Conservation (phyloP, 306 rosid genomes). For the Fagus sylvatica region DNA sequence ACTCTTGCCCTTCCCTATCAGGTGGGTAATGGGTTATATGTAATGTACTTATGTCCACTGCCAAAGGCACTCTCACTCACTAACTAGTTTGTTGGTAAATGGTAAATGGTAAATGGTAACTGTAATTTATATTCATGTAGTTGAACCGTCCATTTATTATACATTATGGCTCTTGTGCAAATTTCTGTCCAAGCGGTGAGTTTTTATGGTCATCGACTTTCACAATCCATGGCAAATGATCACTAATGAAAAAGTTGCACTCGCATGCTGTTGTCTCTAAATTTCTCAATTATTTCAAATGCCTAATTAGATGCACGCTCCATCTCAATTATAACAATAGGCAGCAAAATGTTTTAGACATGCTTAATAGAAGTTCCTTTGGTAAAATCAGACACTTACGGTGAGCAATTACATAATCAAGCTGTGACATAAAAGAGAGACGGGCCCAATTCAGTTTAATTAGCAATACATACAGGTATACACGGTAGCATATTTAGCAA, state of each 20-base stretch:
- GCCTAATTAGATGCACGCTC: no score
- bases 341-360: no score
- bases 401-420: no score
- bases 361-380: no score
- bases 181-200: neutral
- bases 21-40: constrained; percentile 3
- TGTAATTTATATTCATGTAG: constrained; percentile 1
- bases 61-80: constrained; percentile 10
- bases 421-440: no score
- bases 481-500: no score
- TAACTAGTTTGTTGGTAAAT: constrained; percentile 17
- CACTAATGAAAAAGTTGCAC: constrained; percentile 2
- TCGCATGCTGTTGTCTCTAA: constrained; percentile 8
- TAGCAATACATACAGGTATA: no score
- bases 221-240: neutral
- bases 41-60: neutral
- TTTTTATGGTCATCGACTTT: neutral
- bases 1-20: constrained; percentile 26
- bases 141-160: neutral
- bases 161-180: neutral
- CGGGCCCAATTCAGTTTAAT: no score
- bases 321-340: no score
- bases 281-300: neutral
- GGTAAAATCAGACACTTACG: no score
- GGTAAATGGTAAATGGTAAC: constrained; percentile 29